Base-by-base conservation (phyloP, 179 eudicot species). In the Sideroxylon spinosum region DNA sequence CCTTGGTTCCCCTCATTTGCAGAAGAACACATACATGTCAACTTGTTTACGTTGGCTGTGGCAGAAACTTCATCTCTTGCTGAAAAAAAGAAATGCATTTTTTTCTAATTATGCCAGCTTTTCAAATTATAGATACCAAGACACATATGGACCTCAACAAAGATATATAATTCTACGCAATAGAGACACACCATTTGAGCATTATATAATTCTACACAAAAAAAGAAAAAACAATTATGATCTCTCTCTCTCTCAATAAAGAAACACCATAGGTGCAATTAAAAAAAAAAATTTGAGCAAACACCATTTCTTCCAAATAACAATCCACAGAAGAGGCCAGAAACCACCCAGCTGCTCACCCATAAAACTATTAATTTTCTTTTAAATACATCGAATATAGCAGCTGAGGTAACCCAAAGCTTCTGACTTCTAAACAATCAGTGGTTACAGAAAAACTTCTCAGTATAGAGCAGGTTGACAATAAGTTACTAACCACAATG, bases 21-120 rank as follows among this genome's bases (percentile, higher is more conserved):
- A 25, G 90, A 76, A 71, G 87, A 86, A 84, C 98, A 95, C 26
- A 82, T 65, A 80, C 98, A 95, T 32, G 88, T 86, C 97, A 97
- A 95, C 76, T 77, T 86, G 81, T 68, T 85, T 64, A 66, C 59
- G 28, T 59, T 86, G 65, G 91, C 81, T 70, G 87, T 63, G 82
- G 76, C 79, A 25, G 91, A 72, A 68, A 76, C 62, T 70, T 84
- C 86, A 63, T 81, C 98, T 90, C 88, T 55, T 79, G 73, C 68
- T 12, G 6, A 19, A 46, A 79, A 48, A 17, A 72, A 26, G 28
- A 62, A 74, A 53, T 48, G 70, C 84, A 49, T 50, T 52, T 17
- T 20, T 28, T 57, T 83, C 17, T 44, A 13, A 56, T 32, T 53
- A 23, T 61, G 17, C 17, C 32, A 28, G 8, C 46, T 20, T 14